Evolutionary conservation across 768 basidiomycete genomes (phyloP).

Genomic region (Stropharia rugosoannulata): DNA sequence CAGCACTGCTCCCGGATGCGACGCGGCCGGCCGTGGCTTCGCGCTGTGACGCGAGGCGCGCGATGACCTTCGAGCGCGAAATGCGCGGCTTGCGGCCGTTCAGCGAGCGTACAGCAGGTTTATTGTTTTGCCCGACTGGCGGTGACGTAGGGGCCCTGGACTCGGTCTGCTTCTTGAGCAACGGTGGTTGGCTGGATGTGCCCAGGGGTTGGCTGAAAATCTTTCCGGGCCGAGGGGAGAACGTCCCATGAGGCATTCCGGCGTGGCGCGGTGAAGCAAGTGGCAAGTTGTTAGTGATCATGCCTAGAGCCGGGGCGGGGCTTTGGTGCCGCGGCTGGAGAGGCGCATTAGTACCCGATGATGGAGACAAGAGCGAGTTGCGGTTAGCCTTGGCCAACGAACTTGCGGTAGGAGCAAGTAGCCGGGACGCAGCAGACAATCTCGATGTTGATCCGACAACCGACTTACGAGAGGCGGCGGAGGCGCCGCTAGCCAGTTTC

Average conservation of each 20-base stretch:
- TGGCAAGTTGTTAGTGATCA: slow-evolving; percentile 36
- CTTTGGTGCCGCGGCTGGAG: slow-evolving; percentile 13
- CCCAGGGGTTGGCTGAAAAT: slow-evolving; percentile 57
- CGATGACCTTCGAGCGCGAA: slow-evolving; percentile 80
- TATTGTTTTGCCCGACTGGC: too few species aligned
- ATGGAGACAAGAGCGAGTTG: slow-evolving; percentile 4
- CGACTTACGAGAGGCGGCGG: slow-evolving; percentile 19
- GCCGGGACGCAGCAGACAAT: slow-evolving; percentile 37
- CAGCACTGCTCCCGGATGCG: slow-evolving; percentile 10
- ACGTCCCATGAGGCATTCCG: slow-evolving; percentile 16
- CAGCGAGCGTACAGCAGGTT: slow-evolving; percentile 27
- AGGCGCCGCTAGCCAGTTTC: slow-evolving; percentile 15
- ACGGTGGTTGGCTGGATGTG: background rate
- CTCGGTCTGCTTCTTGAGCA: too few species aligned
- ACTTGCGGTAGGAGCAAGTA: slow-evolving; percentile 76
- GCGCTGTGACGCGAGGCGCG: slow-evolving; percentile 72
- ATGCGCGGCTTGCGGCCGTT: slow-evolving; percentile 70
- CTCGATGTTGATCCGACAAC: slow-evolving; percentile 25
- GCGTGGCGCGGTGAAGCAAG: slow-evolving; percentile 7
- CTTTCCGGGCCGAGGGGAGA: slow-evolving; percentile 27
- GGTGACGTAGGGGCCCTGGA: too few species aligned
- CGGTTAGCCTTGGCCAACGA: slow-evolving; percentile 61
- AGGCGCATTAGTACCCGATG: slow-evolving; percentile 4
- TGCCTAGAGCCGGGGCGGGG: slow-evolving; percentile 19
- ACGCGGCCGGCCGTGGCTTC: slow-evolving; percentile 31